Evolutionary conservation across 148 eudicot species (phyloP).

Genomic region (Cornus controversa): DNA sequence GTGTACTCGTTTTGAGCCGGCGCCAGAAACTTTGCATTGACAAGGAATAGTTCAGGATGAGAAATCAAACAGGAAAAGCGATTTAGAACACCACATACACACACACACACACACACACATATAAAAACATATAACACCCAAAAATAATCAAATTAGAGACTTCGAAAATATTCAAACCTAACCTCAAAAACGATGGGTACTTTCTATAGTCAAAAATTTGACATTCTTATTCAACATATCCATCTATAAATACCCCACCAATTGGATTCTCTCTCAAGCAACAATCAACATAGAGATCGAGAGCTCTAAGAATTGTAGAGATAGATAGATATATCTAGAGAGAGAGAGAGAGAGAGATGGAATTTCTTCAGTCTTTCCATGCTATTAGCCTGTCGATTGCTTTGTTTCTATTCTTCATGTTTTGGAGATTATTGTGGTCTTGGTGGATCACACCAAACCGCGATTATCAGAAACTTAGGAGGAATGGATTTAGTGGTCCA

Average conservation of each 20-base stretch:
- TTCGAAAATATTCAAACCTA: neutral
- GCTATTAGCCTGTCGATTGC: slow-evolving; percentile 10
- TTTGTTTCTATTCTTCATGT: slow-evolving; percentile 30
- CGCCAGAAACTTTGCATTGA: neutral
- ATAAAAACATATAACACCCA: neutral
- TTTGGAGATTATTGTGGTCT: slow-evolving; percentile 39
- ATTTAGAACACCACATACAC: neutral
- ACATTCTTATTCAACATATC: neutral
- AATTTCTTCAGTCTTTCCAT: slow-evolving; percentile 1
- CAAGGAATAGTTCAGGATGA: neutral
- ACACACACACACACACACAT: neutral
- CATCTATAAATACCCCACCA: neutral
- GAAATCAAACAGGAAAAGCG: neutral
- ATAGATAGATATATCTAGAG: neutral
- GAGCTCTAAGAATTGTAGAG: neutral
- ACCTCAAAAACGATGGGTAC: too few species aligned
- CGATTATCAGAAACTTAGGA: slow-evolving; percentile 36
- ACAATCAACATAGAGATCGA: neutral
- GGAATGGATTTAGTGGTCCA: slow-evolving; percentile 70
- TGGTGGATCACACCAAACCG: slow-evolving; percentile 54
- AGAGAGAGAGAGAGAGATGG: slow-evolving; percentile 10
- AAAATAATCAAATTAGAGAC: neutral
- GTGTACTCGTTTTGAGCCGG: neutral
- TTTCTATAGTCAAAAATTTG: neutral
- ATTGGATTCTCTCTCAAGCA: neutral